Base-by-base conservation (phyloP, 2,329 filamentous ascomycete genomes). In the Rhynchosporium graminicola region DNA sequence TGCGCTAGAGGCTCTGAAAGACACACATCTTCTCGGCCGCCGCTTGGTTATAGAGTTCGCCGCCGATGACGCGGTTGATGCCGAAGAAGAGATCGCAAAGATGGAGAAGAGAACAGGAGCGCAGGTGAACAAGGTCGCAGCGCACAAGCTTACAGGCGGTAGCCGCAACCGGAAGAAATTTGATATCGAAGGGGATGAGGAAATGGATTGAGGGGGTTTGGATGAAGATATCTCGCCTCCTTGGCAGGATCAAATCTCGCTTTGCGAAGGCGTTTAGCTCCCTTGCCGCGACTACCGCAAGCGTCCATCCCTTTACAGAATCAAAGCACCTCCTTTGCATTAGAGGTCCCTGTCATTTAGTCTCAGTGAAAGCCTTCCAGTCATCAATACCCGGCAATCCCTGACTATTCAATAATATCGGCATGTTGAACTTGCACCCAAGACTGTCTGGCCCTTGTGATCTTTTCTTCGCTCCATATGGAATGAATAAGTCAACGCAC, bases 71-170 rank as follows among this genome's bases (percentile, higher is more conserved):
- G 85, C 91, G 45, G 83, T 95, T 69, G 93, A 98, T 79, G 88
- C 95, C 3, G 95, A 99, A 80, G 92, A 93, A 77, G 93, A 98
- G 79, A 95, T 99, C 74, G 88, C 90, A 75, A 94, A 92, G 80
- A 97, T 99, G 89, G 91, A 96, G 79, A 90, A 91, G 83, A 99
- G 97, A 83, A 89, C 96, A 74, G 91, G 91, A 65, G 87, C 88
- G 64, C 94, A 98, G 79, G 86, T 90, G 76, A 91, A 96, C 79
- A 95, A 93, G 79, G 89, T 98, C 73, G 90, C 91, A 71, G 80
- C 97, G 73, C 92, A 96, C 78, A 88, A 92, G 76, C 87, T 98
- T 74, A 94, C 90, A 67, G 90, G 89, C 71, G 85, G 85, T 74
- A 90, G 90, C 71, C 87, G 93, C 73, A 90, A 90, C 71, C 86